Evolutionary conservation across 2,329 filamentous ascomycete genomes (phyloP), one percentile per base, ranked within the genome.

Genomic region (Fusarium pseudonygamai): DNA sequence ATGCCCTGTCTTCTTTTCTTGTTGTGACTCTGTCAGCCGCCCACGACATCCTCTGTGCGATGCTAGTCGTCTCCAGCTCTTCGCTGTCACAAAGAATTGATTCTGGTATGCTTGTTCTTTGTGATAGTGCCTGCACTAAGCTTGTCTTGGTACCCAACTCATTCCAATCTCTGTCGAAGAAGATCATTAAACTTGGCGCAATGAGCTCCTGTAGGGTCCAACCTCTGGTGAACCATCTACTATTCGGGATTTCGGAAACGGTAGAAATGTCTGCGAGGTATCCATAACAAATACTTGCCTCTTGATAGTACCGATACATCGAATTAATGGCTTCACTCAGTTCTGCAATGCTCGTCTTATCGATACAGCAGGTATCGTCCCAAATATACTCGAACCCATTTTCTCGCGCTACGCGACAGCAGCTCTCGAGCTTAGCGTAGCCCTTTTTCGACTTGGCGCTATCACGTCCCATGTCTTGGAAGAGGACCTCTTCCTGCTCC

Each of bases 361-460:
- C 68, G n/a, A 77, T 77, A 7, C 75, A 77, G 39, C 73, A 77
- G 2, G 75, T 77, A 3, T 71, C 57, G 6, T 49, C 75, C 75
- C 49, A 77, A 6, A 75, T 71, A 46, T 71, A 74, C 5, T 49
- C 11, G 6, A 76, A 46, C 0, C 53, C 69, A 7, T 75, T 62
- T 0, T 45, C 30, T 5, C 22, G n/a, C 2, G 72, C 70, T 0
- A 67, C 58, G 6, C 43, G n/a, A 50, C 55, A 71, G 7, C 68
- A 73, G 28, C 39, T 61, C 16, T 66, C 15, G 14, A 74, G 65
- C 26, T 76, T 77, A 7, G 40, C 16, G 1, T 47, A 73, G n/a
- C 71, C 71, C 13, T 53, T 46, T 15, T 62, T 62, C 5, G 14
- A 15, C 3, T 9, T 39, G 5, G 39, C 57, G 5, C 7, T 26